Evolutionary conservation across 768 basidiomycete species (phyloP), one percentile per base, ranked within the genome.

Genomic region (Leccinellum rugosiceps): DNA sequence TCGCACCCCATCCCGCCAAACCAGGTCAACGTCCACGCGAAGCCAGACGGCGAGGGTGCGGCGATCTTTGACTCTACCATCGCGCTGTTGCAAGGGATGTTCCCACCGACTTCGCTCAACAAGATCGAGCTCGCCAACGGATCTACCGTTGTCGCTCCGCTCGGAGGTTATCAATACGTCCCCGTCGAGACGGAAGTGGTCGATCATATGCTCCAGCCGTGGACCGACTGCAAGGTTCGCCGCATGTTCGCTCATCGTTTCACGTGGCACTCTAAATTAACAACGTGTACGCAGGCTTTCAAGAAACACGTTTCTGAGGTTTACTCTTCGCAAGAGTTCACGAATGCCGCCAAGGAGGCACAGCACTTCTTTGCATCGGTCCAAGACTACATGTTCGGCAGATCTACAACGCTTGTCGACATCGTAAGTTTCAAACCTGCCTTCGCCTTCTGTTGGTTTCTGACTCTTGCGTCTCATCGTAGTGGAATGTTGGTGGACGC

Each of bases 141-240:
- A 64, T 84, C 85, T 21, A 81, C 76, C 25, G 72, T 94, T 57
- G 77, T 83, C 25, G 82, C 88, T 7, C 90, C 92, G n/a, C 80
- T 94, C 26, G 84, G 85, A 8, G 89, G 90, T 1, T 94, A 93
- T 73, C 90, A 92, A 74, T 94, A 94, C 63, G 82, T 94, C 54
- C 89, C 91, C 30, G 87, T 94, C 50, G 89, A 91, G 69, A 68
- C 72, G 69, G 64, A 65, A 49, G 60, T 62, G 55, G 87, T 88
- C 59, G 88, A 91, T 69, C 83, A 85, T 64, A 88, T 88, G 55
- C 75, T 93, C 61, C 89, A 93, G 74, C 85, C 86, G 53, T 93
- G 88, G 89, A 81, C 80, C 7, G 75, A 79, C 58, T 86, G 84
- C 69, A 80, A 82, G 23, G 81, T 83, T 60, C 52, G 35, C 35